Base-by-base conservation (phyloP, 2,329 filamentous ascomycete genomes). In the Lizonia empirigonia region DNA sequence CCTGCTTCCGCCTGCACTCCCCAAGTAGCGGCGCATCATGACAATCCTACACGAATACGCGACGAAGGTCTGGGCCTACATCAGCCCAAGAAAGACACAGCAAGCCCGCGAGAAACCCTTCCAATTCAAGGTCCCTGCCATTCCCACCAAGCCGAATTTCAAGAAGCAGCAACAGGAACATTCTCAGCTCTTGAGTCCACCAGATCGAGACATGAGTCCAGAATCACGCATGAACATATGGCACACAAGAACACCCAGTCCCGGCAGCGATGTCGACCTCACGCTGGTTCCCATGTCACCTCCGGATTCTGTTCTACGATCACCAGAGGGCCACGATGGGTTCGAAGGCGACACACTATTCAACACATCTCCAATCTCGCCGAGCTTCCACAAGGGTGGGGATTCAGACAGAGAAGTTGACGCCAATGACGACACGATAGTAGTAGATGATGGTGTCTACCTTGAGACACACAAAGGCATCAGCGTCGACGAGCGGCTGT, bases 61-160 rank as follows among this genome's bases (percentile, higher is more conserved):
- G 7, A 65, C 71, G 39, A 64, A 63, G 38, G 62, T 78, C 48
- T 77, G 74, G 75, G 66, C 67, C 49, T 76, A 72, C 51, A 64
- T 78, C 40, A 76, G 74, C 42, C 76, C 76, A 9, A 65, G 66
- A 37, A 77, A 77, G 60, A 71, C 71, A 7, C 61, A 68, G 36
- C 59, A 70, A 50, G 63, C 64, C 8, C 68, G 71, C 18, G 62
- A 72, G 19, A 71, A 74, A 49, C 66, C 67, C 5, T 44, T 53
- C 68, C 73, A 73, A 44, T 74, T 75, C 68, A 73, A 73, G 45
- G 63, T 66, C 30, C 70, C 69, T 18, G 54, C 62, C 1, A 20
- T 63, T 3, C 65, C 68, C 19, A 10, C 41, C 22, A 47, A 52
- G 38, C 44, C 42, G 12, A 42, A 26, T 7, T 47, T 52, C 22